Evolutionary conservation across 2,329 filamentous ascomycete species (phyloP).

Genomic region (Esteya vermicola): DNA sequence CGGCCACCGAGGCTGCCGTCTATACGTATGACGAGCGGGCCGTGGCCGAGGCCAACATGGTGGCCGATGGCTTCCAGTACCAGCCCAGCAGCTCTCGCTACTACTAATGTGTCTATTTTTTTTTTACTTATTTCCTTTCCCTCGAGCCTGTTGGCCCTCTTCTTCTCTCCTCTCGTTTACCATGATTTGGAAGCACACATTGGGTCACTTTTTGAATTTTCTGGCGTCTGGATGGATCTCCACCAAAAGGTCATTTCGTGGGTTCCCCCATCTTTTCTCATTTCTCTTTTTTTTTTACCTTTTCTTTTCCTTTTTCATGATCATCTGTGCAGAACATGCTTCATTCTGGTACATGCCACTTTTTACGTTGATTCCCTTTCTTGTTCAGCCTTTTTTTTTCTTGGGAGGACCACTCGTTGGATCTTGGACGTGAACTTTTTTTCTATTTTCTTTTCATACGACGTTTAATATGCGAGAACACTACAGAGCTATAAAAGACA

Average conservation of each 20-base stretch:
- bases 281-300: not conserved
- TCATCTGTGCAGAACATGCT: too few species aligned
- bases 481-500: too few species aligned
- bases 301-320: not conserved
- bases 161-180: not conserved
- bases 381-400: too few species aligned
- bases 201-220: not conserved
- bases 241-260: too few species aligned
- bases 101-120: not conserved
- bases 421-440: too few species aligned
- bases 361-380: not conserved
- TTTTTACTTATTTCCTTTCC: not conserved
- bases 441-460: too few species aligned
- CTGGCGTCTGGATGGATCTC: too few species aligned
- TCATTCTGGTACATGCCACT: too few species aligned
- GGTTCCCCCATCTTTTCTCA: too few species aligned
- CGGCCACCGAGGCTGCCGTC: not conserved
- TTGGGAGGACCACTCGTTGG: too few species aligned
- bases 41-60: conserved; percentile 17
- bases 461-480: too few species aligned
- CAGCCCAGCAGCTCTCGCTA: conserved; percentile 12
- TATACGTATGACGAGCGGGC: conserved; percentile 5
- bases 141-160: not conserved
- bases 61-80: conserved; percentile 29
- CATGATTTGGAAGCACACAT: too few species aligned